Conservation (phyloP, 1,139 yeast genomes). For the Geotrichum restrictum region DNA sequence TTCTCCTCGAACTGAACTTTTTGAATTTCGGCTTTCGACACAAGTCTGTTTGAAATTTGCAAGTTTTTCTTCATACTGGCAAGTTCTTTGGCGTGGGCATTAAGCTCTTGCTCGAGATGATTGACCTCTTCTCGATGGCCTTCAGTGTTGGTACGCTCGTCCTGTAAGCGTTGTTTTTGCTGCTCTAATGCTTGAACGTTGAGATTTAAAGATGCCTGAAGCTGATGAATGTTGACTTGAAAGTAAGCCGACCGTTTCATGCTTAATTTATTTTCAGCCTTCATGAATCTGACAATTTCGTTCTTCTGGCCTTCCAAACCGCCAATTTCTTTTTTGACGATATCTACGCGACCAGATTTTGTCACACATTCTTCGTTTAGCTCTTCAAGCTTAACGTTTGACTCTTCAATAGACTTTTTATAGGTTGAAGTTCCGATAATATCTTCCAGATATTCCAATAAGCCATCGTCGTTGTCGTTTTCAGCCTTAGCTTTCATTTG, state of each 20-base stretch:
- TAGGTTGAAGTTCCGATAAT: conserved; percentile 91
- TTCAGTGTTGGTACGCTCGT: conserved; percentile 46
- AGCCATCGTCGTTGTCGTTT: conserved; percentile 85
- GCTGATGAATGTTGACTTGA: conserved; percentile 51
- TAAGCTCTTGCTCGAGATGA: conserved; percentile 38
- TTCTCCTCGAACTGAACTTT: conserved; percentile 73
- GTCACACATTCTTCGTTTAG: conserved; percentile 77
- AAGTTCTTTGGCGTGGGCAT: conserved; percentile 38
- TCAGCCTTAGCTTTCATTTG: conserved; percentile 99
- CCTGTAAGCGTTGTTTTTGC: conserved; percentile 47
- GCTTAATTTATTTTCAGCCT: conserved; percentile 59
- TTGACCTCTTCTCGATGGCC: conserved; percentile 42
- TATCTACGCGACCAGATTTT: conserved; percentile 71
- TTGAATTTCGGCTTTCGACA: conserved; percentile 40
- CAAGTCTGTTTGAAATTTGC: conserved; percentile 27
- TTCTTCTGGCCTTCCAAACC: conserved; percentile 66
- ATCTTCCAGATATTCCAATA: conserved; percentile 90
- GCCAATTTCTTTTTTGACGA: conserved; percentile 73
- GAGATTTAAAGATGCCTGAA: conserved; percentile 42
- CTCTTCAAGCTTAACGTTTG: conserved; percentile 56
- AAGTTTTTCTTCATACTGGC: conserved; percentile 31
- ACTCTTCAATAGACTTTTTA: conserved; percentile 69
- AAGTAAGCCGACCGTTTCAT: conserved; percentile 53
- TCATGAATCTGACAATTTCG: conserved; percentile 64
- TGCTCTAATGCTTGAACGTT: conserved; percentile 43